Evolutionary conservation across 345 rosid species (phyloP).

Genomic region (Eucalyptus camaldulensis): DNA sequence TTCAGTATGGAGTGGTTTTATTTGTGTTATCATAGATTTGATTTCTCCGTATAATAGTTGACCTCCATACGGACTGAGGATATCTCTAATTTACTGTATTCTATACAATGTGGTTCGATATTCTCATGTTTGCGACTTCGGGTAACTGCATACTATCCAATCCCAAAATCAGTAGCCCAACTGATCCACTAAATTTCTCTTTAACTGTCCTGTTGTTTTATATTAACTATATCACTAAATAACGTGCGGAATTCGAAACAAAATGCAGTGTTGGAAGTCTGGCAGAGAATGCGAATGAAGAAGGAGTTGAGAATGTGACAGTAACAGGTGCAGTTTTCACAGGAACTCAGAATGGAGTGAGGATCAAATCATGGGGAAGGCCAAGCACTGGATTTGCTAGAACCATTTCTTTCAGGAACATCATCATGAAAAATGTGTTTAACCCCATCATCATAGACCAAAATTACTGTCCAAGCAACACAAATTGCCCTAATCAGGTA

Average conservation of each 20-base stretch:
- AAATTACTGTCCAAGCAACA: slow-evolving; percentile 37
- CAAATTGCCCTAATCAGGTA: slow-evolving; percentile 37
- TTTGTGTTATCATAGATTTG: neutral
- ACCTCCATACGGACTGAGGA: neutral
- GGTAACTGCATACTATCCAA: neutral
- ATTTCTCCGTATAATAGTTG: neutral
- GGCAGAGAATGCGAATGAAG: slow-evolving; percentile 19
- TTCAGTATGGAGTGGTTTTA: neutral
- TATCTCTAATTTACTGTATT: neutral
- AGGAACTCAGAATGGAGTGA: slow-evolving; percentile 36
- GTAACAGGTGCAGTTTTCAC: slow-evolving; percentile 18
- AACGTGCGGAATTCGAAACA: neutral
- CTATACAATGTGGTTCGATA: neutral
- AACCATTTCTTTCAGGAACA: slow-evolving; percentile 18
- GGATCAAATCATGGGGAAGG: slow-evolving; percentile 63
- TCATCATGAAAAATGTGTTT: slow-evolving; percentile 22
- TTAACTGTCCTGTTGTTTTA: neutral
- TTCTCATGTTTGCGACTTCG: neutral
- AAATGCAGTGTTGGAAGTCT: slow-evolving; percentile 47
- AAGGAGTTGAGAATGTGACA: slow-evolving; percentile 45
- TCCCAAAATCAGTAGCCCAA: neutral
- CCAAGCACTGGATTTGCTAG: slow-evolving; percentile 44
- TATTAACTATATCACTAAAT: neutral
- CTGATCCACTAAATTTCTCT: neutral
- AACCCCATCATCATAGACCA: slow-evolving; percentile 50